These are phyloP conservation scores for Talaromyces sp. DNA, from an alignment of 2,329 filamentous ascomycete genomes.

Conservation along the genomic window DNA sequence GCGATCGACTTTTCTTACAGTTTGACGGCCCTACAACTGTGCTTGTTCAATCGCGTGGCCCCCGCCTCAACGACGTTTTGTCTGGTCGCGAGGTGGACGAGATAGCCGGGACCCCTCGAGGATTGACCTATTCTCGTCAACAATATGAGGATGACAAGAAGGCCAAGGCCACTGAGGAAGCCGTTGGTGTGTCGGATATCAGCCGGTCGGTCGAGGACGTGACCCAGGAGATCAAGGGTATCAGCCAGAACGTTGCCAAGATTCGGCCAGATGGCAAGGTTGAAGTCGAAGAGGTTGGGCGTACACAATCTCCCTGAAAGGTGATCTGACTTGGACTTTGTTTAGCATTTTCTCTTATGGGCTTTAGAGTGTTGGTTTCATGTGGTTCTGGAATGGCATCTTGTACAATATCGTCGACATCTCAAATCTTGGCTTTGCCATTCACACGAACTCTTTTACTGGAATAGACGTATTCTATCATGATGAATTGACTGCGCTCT, in stretches of 20 bases:
- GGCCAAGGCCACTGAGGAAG: conserved; percentile 20
- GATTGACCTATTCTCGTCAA: conserved; percentile 36
- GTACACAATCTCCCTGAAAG: conserved; percentile 17
- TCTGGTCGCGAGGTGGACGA: conserved; percentile 82
- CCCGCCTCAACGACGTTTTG: conserved; percentile 75
- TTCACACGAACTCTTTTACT: background rate
- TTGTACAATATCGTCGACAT: conserved; percentile 28
- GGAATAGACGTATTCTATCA: too few species aligned
- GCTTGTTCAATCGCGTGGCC: conserved; percentile 83
- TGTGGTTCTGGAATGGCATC: conserved; percentile 21
- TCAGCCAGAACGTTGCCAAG: conserved; percentile 52
- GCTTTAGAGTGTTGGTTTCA: conserved; percentile 12
- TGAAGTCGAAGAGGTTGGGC: conserved; percentile 53
- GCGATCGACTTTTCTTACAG: conserved; percentile 86
- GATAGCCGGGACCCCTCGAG: conserved; percentile 79
- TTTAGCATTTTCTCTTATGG: conserved; percentile 15
- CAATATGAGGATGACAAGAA: conserved; percentile 20
- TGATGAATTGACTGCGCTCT: too few species aligned
- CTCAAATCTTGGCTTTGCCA: conserved; percentile 12
- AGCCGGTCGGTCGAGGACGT: conserved; percentile 32
- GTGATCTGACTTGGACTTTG: background rate
- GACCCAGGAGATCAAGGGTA: conserved; percentile 34
- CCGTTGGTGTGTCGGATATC: conserved; percentile 28
- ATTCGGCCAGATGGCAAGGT: conserved; percentile 66
- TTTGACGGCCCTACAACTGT: conserved; percentile 87